Evolutionary conservation across 306 rosid genomes (phyloP).

Genomic region (Chamaecrista fasciculata): DNA sequence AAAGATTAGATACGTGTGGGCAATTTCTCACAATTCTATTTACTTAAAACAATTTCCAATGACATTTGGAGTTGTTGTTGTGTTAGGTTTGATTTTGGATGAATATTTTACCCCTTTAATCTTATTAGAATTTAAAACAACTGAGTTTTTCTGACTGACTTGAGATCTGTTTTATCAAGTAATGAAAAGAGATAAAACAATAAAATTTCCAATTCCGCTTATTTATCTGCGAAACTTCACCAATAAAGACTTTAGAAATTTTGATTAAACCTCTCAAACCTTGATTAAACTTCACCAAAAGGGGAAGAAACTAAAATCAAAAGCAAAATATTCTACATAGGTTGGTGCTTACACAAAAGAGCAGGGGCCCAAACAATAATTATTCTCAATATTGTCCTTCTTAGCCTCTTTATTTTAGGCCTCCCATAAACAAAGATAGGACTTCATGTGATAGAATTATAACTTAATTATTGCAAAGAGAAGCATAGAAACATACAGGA

Average conservation of each 20-base stretch:
- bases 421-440: neutral
- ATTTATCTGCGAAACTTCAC: slow-evolving; percentile 1
- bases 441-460: neutral
- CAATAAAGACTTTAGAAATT: neutral
- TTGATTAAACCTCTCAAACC: neutral
- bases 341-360: neutral
- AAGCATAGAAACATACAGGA: slow-evolving; percentile 57
- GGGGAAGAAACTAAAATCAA: neutral
- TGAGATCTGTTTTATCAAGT: neutral
- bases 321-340: neutral
- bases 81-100: neutral
- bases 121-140: neutral
- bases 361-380: neutral
- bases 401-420: neutral
- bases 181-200: neutral
- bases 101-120: neutral
- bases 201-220: slow-evolving; percentile 2
- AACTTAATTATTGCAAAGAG: neutral
- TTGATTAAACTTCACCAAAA: neutral
- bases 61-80: neutral
- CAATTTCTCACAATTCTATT: no score
- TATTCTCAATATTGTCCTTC: neutral
- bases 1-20: no score
- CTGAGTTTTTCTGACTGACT: neutral
- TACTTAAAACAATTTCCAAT: no score